Evolutionary conservation across 2,329 filamentous ascomycete species (phyloP).

Genomic region (Daldinia sp.): DNA sequence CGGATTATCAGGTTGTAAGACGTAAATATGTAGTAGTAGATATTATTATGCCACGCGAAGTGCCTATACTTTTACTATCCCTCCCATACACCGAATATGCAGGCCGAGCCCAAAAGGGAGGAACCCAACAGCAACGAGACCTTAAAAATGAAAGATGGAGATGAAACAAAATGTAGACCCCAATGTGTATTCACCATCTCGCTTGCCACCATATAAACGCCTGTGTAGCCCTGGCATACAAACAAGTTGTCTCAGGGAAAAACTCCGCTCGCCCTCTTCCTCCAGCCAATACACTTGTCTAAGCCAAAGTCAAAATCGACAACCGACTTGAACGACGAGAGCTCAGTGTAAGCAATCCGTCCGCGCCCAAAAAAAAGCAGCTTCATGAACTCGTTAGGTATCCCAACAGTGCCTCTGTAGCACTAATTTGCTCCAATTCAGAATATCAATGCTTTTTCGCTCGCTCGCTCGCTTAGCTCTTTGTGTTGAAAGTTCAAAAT

Average conservation of each 20-base stretch:
- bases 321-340: neutral
- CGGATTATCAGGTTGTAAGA: neutral
- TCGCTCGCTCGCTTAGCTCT: slow-evolving; percentile 2
- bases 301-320: slow-evolving; percentile 12
- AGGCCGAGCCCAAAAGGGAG: slow-evolving; percentile 3
- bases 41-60: slow-evolving; percentile 5
- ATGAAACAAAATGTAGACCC: slow-evolving; percentile 10
- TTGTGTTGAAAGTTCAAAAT: slow-evolving; percentile 1
- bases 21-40: neutral
- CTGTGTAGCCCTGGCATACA: slow-evolving; percentile 34
- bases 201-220: slow-evolving; percentile 31
- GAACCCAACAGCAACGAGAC: slow-evolving; percentile 8
- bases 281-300: slow-evolving; percentile 1
- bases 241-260: slow-evolving; percentile 17
- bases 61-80: slow-evolving; percentile 11
- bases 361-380: slow-evolving; percentile 6
- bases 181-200: slow-evolving; percentile 15
- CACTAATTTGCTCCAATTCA: neutral
- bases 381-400: slow-evolving; percentile 10
- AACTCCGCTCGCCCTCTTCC: slow-evolving; percentile 15
- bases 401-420: slow-evolving; percentile 7
- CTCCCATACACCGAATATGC: slow-evolving; percentile 17
- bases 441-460: slow-evolving; percentile 12
- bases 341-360: neutral
- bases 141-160: neutral